phyloP scores from a whole-genome alignment of 2,329 filamentous ascomycete genomes.

The Colletotrichum gigasporum region DNA sequence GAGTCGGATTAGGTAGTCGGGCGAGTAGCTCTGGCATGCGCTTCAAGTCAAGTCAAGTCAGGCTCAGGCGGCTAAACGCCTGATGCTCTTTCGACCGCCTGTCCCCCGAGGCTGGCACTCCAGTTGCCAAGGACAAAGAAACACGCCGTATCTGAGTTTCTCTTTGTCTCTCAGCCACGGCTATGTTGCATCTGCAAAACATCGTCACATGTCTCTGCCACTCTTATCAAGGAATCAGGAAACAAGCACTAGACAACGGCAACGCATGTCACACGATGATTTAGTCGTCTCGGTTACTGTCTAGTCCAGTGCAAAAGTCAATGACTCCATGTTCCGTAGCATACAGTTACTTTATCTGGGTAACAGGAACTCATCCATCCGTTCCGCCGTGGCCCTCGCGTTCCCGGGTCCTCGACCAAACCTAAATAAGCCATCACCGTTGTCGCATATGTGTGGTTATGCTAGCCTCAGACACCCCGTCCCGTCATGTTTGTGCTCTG shows the following conservation, averaged over 20 bases:
- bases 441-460: conserved; percentile 24
- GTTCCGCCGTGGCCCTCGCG: conserved; percentile 14
- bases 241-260: neutral
- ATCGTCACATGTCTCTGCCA: conserved; percentile 13
- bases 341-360: conserved; percentile 30
- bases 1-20: neutral
- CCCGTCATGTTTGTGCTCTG: conserved; percentile 18
- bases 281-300: conserved; percentile 14
- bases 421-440: conserved; percentile 29
- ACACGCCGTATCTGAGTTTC: neutral
- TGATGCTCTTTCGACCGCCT: neutral
- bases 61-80: neutral
- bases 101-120: neutral
- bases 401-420: conserved; percentile 17
- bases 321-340: conserved; percentile 19
- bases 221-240: neutral
- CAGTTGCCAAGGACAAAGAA: conserved; percentile 22
- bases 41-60: no score
- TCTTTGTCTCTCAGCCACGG: conserved; percentile 26
- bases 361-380: conserved; percentile 27
- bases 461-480: conserved; percentile 2
- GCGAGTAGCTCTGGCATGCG: conserved; percentile 18
- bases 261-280: conserved; percentile 10
- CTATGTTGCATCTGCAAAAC: neutral
- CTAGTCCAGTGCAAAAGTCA: conserved; percentile 28